Evolutionary conservation across 2,329 filamentous ascomycete genomes (phyloP).

Genomic region (Cryoendolithus antarcticus): DNA sequence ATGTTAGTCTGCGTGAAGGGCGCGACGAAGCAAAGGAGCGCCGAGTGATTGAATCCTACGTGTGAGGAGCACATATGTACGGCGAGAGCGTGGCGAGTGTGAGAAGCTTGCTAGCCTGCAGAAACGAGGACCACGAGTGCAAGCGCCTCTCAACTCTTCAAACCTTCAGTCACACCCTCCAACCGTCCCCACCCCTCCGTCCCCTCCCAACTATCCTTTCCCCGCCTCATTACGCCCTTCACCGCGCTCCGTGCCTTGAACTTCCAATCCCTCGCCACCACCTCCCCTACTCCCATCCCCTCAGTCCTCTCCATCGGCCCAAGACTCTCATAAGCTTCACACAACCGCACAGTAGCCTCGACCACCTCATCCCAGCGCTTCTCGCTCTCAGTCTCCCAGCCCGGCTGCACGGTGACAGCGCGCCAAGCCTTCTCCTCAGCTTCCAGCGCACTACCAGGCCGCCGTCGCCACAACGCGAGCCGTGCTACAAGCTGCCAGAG

Average conservation of each 20-base stretch:
- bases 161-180: constrained; percentile 33
- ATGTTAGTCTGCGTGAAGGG: too few relatives aligned
- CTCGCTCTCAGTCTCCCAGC: constrained; percentile 45
- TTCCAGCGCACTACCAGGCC: constrained; percentile 61
- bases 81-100: too few relatives aligned
- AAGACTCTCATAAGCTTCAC: constrained; percentile 72
- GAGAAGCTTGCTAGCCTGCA: too few relatives aligned
- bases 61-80: too few relatives aligned
- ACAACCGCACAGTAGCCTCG: constrained; percentile 65
- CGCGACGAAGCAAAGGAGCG: too few relatives aligned
- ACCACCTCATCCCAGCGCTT: constrained; percentile 62
- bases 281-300: constrained; percentile 39
- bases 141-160: constrained; percentile 18
- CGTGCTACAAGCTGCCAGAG: constrained; percentile 67
- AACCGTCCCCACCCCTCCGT: constrained; percentile 55
- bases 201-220: constrained; percentile 71
- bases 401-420: constrained; percentile 46
- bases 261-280: constrained; percentile 71
- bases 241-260: constrained; percentile 80
- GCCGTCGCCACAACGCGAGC: constrained; percentile 60
- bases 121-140: too few relatives aligned
- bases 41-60: too few relatives aligned
- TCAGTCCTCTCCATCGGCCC: constrained; percentile 37
- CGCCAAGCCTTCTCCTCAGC: constrained; percentile 87
- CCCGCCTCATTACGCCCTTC: constrained; percentile 70